Base-by-base conservation (phyloP, 2,329 filamentous ascomycete genomes). In the Pestalotiopsis sp. region DNA sequence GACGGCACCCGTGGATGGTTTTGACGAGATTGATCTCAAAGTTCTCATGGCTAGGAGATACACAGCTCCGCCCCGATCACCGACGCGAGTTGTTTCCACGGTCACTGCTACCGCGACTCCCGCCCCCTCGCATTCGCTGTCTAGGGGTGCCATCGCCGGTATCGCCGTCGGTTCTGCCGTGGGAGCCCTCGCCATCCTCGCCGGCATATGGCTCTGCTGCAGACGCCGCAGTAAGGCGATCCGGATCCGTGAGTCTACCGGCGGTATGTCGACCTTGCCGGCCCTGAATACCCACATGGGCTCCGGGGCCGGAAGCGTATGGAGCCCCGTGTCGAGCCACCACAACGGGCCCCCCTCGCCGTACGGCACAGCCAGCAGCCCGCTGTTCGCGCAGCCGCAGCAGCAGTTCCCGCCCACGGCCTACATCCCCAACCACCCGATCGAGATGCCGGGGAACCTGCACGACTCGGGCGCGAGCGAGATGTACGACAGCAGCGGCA, bases 21-120 rank as follows among this genome's bases (percentile, higher is more conserved):
- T 87, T 78, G 80, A 81, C 64, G 80, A 84, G 67, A 73, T 76
- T 12, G 88, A 90, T 73, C 79, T 91, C 2, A 75, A 76, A 1
- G 82, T 86, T 2, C 85, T 89, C 69, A 87, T 90, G 77, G 82
- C 82, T 1, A 82, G 87, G 27, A 81, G 81, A 17, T 85, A 86
- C 14, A 77, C 79, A 2, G 79, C 84, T 2, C 74, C 82, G 2
- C 75, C 78, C 11, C 83, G 89, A 38, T 81, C 83, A 6, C 83
- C 89, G 0, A 90, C 87, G 3, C 83, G 88, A 23, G 71, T 77
- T 6, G 73, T 85, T 59, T 73, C 73, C 20, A 52, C 45, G 45
- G 38, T n/a, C 17, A 38, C 62, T 9, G 38, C n/a, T 20, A 52
- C 25, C 17, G 36, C 65, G 4, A n/a, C 52, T 6, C 56, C 5